These are phyloP conservation scores for Pseudonitzschia multistriata DNA, from an alignment of 108 stramenopile species.

Conservation along the genomic window DNA sequence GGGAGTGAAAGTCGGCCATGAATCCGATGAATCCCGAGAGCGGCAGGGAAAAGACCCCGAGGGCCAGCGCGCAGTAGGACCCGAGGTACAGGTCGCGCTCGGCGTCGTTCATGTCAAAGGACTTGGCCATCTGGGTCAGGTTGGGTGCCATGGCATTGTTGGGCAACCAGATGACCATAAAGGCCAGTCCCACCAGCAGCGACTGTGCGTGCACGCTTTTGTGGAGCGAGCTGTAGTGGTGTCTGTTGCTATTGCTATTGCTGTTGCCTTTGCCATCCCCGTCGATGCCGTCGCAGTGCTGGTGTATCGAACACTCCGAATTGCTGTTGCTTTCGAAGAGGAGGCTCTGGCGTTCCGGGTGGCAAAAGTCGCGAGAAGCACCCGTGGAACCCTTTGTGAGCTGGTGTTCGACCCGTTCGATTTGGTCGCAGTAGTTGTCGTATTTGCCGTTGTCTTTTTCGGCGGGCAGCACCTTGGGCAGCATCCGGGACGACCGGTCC, in stretches of 20 bases:
- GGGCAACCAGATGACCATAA: slow-evolving; percentile 63
- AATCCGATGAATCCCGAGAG: slow-evolving; percentile 58
- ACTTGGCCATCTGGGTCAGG: slow-evolving; percentile 58
- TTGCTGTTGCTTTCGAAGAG: too few species aligned
- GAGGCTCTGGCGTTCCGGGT: too few species aligned
- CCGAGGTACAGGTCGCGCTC: slow-evolving; percentile 71
- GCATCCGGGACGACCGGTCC: slow-evolving; percentile 7
- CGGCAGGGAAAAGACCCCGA: slow-evolving; percentile 64
- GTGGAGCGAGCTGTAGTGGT: slow-evolving; percentile 13
- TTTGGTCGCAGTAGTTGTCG: background rate
- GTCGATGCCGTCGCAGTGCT: background rate
- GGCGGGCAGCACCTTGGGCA: background rate
- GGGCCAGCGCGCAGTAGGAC: slow-evolving; percentile 53
- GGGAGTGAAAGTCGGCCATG: slow-evolving; percentile 57
- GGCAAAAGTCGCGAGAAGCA: background rate
- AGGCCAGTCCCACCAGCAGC: slow-evolving; percentile 57
- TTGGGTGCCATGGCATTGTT: slow-evolving; percentile 76
- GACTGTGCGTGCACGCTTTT: slow-evolving; percentile 64
- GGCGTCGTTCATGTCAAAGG: slow-evolving; percentile 41
- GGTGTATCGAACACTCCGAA: too few species aligned
- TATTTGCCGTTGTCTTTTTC: background rate
- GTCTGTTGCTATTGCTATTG: background rate
- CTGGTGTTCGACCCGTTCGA: background rate
- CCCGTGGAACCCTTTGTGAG: background rate
- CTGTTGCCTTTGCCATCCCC: background rate